Evolutionary conservation across 139 green algal genomes (phyloP).

Genomic region (Closterium sp.): DNA sequence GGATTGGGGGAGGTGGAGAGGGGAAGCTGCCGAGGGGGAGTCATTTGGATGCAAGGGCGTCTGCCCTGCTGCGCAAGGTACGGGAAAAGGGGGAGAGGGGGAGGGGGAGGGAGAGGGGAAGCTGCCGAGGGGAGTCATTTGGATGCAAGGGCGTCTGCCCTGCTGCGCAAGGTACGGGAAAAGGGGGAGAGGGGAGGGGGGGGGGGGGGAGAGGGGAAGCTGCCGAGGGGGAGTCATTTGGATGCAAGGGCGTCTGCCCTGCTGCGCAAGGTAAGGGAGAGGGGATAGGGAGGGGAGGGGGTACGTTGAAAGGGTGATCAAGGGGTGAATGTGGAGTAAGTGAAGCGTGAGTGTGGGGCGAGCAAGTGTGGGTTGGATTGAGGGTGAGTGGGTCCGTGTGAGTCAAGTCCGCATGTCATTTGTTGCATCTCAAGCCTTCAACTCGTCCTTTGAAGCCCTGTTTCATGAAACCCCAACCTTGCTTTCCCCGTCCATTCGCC

Average conservation of each 20-base stretch:
- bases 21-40: slow-evolving; percentile 48
- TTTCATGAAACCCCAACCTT: too few species aligned
- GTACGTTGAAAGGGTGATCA: neutral
- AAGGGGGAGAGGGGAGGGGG: neutral
- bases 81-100: neutral
- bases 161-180: neutral
- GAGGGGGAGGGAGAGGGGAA: neutral
- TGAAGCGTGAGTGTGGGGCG: neutral
- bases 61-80: slow-evolving; percentile 68
- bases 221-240: slow-evolving; percentile 65
- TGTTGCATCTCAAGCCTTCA: neutral
- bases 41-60: slow-evolving; percentile 80
- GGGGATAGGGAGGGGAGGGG: too few species aligned
- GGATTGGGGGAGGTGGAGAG: slow-evolving; percentile 15
- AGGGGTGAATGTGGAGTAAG: too few species aligned
- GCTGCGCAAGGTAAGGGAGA: slow-evolving; percentile 54
- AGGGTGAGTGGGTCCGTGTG: neutral
- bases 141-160: too few species aligned
- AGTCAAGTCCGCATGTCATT: neutral
- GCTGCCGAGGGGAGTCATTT: too few species aligned
- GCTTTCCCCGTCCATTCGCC: too few species aligned
- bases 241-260: slow-evolving; percentile 79
- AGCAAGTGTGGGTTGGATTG: neutral
- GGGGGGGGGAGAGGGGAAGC: neutral
- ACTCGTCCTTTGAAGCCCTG: neutral